phyloP scores from a whole-genome alignment of 164 flowering plant species.

The Chloranthus sessilifolius region DNA sequence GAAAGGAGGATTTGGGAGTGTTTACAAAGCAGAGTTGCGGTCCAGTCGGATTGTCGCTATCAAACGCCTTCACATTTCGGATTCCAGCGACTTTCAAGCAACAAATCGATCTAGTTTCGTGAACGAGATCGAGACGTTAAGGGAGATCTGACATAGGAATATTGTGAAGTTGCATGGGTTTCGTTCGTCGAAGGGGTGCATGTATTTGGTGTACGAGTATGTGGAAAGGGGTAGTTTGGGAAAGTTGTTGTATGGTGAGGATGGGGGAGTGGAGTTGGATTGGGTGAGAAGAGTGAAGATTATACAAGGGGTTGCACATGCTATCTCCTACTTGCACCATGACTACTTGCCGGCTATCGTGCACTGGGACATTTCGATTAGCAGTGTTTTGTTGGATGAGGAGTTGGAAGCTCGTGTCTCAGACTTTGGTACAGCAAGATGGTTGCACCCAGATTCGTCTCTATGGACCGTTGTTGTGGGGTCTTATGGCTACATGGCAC shows the following conservation, averaged over 20 bases:
- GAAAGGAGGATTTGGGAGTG: slow-evolving; percentile 12
- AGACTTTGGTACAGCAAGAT: slow-evolving; percentile 6
- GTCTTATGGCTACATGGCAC: slow-evolving; percentile 2
- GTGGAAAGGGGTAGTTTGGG: slow-evolving; percentile 10
- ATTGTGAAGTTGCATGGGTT: slow-evolving; percentile 9
- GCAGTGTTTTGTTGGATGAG: background rate
- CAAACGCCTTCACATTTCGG: slow-evolving; percentile 2
- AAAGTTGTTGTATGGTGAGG: background rate
- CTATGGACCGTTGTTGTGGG: background rate
- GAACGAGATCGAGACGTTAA: slow-evolving; percentile 1
- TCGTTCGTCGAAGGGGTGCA: background rate
- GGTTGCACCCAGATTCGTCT: slow-evolving; percentile 1
- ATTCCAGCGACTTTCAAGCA: too few relatives aligned
- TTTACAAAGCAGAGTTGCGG: slow-evolving; percentile 11
- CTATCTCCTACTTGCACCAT: slow-evolving; percentile 5
- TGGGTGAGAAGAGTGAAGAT: slow-evolving; percentile 2
- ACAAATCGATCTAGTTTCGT: background rate
- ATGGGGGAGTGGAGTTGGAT: background rate
- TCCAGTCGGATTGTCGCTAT: slow-evolving; percentile 13
- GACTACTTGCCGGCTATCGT: background rate
- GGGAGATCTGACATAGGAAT: slow-evolving; percentile 9
- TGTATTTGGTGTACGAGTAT: slow-evolving; percentile 1
- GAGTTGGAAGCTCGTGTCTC: slow-evolving; percentile 5
- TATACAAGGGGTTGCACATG: slow-evolving; percentile 4
- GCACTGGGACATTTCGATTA: slow-evolving; percentile 3